These are phyloP conservation scores for Penicillium pancosmium DNA, from an alignment of 495 filamentous ascomycete species.

Conservation along the genomic window DNA sequence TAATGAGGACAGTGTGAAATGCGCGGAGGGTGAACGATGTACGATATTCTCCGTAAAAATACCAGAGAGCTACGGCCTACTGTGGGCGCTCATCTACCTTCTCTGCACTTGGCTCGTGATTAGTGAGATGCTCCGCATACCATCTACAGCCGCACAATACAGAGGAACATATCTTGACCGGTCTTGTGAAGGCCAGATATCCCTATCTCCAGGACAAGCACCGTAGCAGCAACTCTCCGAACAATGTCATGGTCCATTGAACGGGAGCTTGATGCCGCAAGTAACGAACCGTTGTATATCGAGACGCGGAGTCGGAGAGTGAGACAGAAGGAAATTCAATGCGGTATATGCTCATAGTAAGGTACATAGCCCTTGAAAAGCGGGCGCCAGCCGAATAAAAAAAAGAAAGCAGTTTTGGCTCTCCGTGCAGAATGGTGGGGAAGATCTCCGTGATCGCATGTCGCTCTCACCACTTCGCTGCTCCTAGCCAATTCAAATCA, in stretches of 20 bases:
- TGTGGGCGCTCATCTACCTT: not conserved
- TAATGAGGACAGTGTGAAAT: not conserved
- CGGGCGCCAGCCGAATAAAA: conserved; percentile 19
- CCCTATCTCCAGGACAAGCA: too few relatives aligned
- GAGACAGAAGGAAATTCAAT: conserved; percentile 29
- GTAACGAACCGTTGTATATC: too few relatives aligned
- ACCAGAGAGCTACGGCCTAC: not conserved
- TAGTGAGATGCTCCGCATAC: too few relatives aligned
- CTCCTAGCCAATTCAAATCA: conserved; percentile 6
- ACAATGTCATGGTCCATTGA: too few relatives aligned
- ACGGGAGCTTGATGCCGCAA: too few relatives aligned
- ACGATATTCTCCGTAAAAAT: conserved; percentile 15
- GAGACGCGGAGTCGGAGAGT: conserved; percentile 2
- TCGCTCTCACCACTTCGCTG: not conserved
- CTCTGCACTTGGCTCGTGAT: too few relatives aligned
- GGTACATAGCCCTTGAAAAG: conserved; percentile 34
- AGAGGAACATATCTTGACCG: too few relatives aligned
- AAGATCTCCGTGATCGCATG: not conserved
- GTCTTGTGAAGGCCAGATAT: too few relatives aligned
- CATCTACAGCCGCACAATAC: too few relatives aligned
- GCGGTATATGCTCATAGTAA: conserved; percentile 46
- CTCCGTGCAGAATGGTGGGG: not conserved
- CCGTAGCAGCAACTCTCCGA: too few relatives aligned
- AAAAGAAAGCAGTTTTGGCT: conserved; percentile 14
- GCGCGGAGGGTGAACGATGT: conserved; percentile 6